These are phyloP conservation scores for Bacterosira constricta DNA, from an alignment of 108 stramenopile species.

Conservation along the genomic window DNA sequence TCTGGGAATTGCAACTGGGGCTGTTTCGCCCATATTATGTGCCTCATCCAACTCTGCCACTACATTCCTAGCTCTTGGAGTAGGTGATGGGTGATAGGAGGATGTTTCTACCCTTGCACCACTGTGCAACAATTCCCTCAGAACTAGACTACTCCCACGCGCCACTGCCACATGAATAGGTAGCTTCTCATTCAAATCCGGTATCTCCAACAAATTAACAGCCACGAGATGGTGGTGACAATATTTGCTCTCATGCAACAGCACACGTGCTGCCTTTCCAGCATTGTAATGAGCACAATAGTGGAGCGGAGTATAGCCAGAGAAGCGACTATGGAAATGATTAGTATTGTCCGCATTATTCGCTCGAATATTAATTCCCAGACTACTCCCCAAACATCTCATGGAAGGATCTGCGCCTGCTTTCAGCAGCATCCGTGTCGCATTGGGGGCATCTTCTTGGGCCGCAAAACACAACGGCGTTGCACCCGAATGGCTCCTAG, in stretches of 20 bases:
- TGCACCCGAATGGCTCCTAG: conserved; percentile 76
- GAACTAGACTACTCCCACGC: conserved; percentile 80
- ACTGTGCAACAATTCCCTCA: conserved; percentile 74
- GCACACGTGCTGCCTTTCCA: conserved; percentile 61
- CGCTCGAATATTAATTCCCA: conserved; percentile 25
- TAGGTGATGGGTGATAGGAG: conserved; percentile 27
- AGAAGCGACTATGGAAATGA: conserved; percentile 72
- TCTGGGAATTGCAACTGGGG: conserved; percentile 34
- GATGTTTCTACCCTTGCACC: conserved; percentile 77
- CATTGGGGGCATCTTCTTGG: conserved; percentile 76
- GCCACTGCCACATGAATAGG: conserved; percentile 89
- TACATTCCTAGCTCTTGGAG: conserved; percentile 16
- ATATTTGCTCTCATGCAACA: conserved; percentile 39
- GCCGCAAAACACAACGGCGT: conserved; percentile 90
- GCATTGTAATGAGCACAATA: conserved; percentile 92
- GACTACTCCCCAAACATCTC: conserved; percentile 70
- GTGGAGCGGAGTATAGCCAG: conserved; percentile 86
- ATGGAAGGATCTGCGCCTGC: conserved; percentile 77
- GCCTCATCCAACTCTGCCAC: conserved; percentile 14
- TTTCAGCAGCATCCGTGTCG: conserved; percentile 59
- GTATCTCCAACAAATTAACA: conserved; percentile 66
- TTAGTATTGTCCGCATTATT: conserved; percentile 45
- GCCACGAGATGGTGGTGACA: conserved; percentile 36
- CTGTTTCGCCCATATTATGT: neutral
- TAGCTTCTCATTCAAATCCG: conserved; percentile 80